phyloP scores from a whole-genome alignment of 257 asterid species.

The Solanum dulcamara region DNA sequence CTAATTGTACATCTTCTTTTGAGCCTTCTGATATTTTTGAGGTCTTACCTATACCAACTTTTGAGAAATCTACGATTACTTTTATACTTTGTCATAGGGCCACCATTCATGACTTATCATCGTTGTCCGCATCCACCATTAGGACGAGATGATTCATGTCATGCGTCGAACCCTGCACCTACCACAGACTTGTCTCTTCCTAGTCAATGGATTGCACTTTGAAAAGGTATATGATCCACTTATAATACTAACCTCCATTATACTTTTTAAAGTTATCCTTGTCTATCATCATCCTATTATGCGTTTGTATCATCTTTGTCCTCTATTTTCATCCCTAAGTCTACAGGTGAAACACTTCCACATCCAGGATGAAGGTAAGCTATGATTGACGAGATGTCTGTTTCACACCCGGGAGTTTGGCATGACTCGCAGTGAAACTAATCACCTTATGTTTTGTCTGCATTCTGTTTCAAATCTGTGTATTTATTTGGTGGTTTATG shows the following conservation, averaged over 20 bases:
- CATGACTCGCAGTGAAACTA: background rate
- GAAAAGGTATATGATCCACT: background rate
- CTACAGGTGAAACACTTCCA: background rate
- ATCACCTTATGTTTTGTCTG: background rate
- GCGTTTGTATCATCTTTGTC: background rate
- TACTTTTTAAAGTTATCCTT: background rate
- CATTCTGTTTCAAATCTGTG: background rate
- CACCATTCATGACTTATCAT: background rate
- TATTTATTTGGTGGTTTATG: background rate
- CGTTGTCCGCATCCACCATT: background rate
- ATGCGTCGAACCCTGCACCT: background rate
- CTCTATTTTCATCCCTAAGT: background rate
- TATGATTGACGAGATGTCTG: background rate
- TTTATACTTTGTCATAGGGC: background rate
- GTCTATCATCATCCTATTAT: background rate
- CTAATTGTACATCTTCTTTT: background rate
- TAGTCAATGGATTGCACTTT: background rate
- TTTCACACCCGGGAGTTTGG: background rate
- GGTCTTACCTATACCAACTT: background rate
- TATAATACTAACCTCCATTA: background rate
- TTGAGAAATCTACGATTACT: background rate
- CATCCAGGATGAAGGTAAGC: background rate
- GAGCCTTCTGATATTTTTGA: background rate
- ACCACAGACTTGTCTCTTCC: background rate
- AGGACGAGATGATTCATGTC: background rate